Conservation (phyloP, 805 yeast species). For the Lachancea dasiensis region DNA sequence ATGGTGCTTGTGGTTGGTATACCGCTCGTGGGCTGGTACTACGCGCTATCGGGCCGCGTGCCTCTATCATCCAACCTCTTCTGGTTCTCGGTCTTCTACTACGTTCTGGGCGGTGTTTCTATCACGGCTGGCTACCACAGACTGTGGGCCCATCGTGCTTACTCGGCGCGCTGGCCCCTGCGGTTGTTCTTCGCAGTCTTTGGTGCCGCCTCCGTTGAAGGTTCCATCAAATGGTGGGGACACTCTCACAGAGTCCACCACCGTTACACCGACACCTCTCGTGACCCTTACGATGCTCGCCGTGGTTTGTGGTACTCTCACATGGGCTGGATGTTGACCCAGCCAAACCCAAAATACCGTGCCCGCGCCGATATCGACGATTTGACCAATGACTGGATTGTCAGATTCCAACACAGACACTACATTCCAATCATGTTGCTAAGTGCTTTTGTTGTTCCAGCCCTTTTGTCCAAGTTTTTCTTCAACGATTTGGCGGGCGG, state of each 20-base stretch:
- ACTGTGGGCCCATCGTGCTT: slow-evolving; percentile 72
- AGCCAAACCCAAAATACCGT: slow-evolving; percentile 75
- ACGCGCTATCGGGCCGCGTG: slow-evolving; percentile 36
- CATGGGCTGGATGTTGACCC: slow-evolving; percentile 78
- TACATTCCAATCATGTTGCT: slow-evolving; percentile 56
- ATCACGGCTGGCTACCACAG: slow-evolving; percentile 85
- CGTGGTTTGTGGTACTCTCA: slow-evolving; percentile 79
- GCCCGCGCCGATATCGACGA: slow-evolving; percentile 81
- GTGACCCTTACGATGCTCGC: slow-evolving; percentile 86
- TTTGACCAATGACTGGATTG: slow-evolving; percentile 72
- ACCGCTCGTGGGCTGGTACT: slow-evolving; percentile 49
- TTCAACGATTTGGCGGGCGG: slow-evolving; percentile 68
- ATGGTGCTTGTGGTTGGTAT: slow-evolving; percentile 54
- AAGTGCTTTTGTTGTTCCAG: slow-evolving; percentile 58
- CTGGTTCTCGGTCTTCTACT: slow-evolving; percentile 44
- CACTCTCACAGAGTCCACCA: slow-evolving; percentile 83
- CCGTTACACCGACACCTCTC: slow-evolving; percentile 73
- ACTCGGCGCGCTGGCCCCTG: slow-evolving; percentile 54
- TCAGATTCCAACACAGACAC: slow-evolving; percentile 76
- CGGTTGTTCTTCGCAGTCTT: slow-evolving; percentile 64
- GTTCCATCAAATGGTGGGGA: slow-evolving; percentile 87
- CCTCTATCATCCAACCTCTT: slow-evolving; percentile 47
- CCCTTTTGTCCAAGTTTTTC: slow-evolving; percentile 46
- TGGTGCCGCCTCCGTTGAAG: slow-evolving; percentile 80
- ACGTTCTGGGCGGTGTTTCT: slow-evolving; percentile 59